Percentiles rank a stretch among this genome's conserved stretches.
Conservation (phyloP, 2,329 filamentous ascomycete genomes). For the Clarireedia monteithiana region DNA sequence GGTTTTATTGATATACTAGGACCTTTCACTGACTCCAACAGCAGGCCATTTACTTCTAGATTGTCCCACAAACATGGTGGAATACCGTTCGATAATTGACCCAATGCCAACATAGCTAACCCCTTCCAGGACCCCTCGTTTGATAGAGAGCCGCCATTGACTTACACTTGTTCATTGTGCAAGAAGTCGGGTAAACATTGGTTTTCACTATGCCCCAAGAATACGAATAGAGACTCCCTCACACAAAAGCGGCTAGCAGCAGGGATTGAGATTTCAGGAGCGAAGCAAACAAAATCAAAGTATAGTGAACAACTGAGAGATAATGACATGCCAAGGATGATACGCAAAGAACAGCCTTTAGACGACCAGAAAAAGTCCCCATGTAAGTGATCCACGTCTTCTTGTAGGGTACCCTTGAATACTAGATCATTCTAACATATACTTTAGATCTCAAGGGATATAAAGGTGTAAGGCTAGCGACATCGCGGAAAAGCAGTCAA, state of each 20-base stretch:
- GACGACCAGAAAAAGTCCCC: too few species aligned
- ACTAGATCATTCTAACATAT: too few species aligned
- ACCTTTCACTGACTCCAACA: background rate
- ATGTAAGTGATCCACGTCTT: too few species aligned
- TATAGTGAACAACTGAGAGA: background rate
- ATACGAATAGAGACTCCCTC: conserved; percentile 29
- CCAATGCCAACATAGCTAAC: too few species aligned
- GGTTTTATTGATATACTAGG: too few species aligned
- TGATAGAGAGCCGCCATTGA: conserved; percentile 27
- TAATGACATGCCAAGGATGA: background rate
- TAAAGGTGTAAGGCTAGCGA: background rate
- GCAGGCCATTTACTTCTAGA: conserved; percentile 34
- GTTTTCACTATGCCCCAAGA: conserved; percentile 32
- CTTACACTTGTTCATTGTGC: conserved; percentile 33
- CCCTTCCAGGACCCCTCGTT: conserved; percentile 27
- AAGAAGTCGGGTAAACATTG: conserved; percentile 30
- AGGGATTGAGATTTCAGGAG: conserved; percentile 6
- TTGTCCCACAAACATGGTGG: conserved; percentile 35
- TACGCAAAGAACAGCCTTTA: too few species aligned
- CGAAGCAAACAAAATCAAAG: too few species aligned
- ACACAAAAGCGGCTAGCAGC: conserved; percentile 26
- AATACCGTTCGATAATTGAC: too few species aligned
- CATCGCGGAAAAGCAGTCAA: background rate
- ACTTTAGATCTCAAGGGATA: background rate
- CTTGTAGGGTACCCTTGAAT: too few species aligned